Evolutionary conservation across 805 yeast species (phyloP).

Genomic region (Starmera quercuum): DNA sequence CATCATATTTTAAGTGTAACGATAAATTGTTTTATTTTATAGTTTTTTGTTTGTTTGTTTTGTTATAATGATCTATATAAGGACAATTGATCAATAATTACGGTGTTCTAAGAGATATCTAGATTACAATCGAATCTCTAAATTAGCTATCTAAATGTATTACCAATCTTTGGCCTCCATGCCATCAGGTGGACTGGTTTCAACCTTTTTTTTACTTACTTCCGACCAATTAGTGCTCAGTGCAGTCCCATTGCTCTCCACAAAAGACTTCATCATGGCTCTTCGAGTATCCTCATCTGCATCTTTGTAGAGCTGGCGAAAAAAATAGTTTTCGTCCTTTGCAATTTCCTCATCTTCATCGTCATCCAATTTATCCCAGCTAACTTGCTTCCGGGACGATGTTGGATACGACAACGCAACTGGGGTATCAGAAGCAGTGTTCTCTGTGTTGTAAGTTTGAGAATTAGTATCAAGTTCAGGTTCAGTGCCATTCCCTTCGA

Average conservation of each 20-base stretch:
- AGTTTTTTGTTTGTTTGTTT: too few species aligned
- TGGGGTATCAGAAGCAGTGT: background rate
- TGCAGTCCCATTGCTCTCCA: constrained; percentile 92
- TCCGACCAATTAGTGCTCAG: constrained; percentile 91
- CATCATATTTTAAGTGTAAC: background rate
- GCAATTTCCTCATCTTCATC: constrained; percentile 39
- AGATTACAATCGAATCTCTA: too few species aligned
- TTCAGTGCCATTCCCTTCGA: constrained; percentile 21
- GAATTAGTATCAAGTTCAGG: constrained; percentile 3
- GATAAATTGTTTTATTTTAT: too few species aligned
- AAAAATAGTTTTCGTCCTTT: constrained; percentile 57
- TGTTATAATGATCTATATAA: too few species aligned
- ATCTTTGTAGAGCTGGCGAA: constrained; percentile 61
- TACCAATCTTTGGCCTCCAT: constrained; percentile 16
- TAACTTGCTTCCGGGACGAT: constrained; percentile 51
- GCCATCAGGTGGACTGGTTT: constrained; percentile 18
- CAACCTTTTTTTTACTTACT: constrained; percentile 55
- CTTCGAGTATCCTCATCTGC: constrained; percentile 83
- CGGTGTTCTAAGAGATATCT: too few species aligned
- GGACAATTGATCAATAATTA: too few species aligned
- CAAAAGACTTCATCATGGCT: constrained; percentile 95
- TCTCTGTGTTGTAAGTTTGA: constrained; percentile 4
- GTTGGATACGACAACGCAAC: constrained; percentile 39
- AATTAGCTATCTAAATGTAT: background rate
- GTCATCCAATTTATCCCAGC: constrained; percentile 61